Conservation (phyloP, 371 early-diverging fungal genomes). For the Mucor irregularis region DNA sequence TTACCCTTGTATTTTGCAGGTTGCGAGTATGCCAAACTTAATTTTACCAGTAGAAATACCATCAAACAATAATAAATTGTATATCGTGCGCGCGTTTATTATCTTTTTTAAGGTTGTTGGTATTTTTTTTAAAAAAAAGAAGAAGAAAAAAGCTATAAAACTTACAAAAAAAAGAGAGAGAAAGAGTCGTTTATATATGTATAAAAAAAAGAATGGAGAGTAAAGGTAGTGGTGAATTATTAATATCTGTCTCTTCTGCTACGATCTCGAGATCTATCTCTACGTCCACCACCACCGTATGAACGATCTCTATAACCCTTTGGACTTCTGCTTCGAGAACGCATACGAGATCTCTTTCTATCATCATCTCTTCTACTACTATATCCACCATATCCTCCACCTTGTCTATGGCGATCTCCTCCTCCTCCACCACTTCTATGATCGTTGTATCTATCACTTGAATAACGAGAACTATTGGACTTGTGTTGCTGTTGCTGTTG, state of each 20-base stretch:
- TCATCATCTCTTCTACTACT: slow-evolving; percentile 40
- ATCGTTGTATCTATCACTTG: slow-evolving; percentile 42
- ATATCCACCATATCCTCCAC: slow-evolving; percentile 24
- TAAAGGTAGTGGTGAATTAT: no score
- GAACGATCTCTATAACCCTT: slow-evolving; percentile 41
- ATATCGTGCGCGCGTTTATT: no score
- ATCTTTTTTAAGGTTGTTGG: no score
- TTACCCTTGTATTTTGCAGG: slow-evolving; percentile 49
- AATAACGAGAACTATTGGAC: slow-evolving; percentile 36
- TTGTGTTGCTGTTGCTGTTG: slow-evolving; percentile 46
- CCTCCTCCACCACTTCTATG: slow-evolving; percentile 29
- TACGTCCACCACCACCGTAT: slow-evolving; percentile 35
- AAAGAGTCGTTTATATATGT: no score
- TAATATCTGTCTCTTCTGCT: slow-evolving; percentile 61
- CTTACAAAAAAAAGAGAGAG: no score
- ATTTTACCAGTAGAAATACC: no score
- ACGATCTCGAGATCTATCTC: slow-evolving; percentile 52
- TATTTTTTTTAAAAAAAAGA: no score
- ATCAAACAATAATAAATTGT: no score
- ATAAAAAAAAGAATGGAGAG: background rate
- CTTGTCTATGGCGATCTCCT: slow-evolving; percentile 36
- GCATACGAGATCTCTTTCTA: slow-evolving; percentile 42
- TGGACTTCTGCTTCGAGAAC: slow-evolving; percentile 45
- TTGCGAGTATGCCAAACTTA: slow-evolving; percentile 39
- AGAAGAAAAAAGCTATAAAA: no score